Evolutionary conservation across 2,329 filamentous ascomycete species (phyloP).

Genomic region (Cyanodermella asteris): DNA sequence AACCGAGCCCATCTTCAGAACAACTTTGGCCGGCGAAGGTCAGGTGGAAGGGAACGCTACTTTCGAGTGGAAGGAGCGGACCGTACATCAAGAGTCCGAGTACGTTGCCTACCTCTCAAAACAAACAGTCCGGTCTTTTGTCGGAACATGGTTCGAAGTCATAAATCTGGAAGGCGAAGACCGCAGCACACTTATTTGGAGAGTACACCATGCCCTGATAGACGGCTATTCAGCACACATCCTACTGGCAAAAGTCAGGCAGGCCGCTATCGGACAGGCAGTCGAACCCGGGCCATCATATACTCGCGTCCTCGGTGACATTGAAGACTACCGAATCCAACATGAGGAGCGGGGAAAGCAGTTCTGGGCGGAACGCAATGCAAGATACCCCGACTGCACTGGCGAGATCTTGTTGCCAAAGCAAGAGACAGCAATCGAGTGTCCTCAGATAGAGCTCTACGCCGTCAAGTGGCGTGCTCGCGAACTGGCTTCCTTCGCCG

Average conservation of each 20-base stretch:
- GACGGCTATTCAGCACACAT: slow-evolving; percentile 13
- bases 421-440: too few relatives aligned
- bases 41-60: slow-evolving; percentile 3
- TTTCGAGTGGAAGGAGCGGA: slow-evolving; percentile 1
- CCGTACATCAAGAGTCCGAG: slow-evolving; percentile 1
- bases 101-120: slow-evolving; percentile 5
- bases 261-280: slow-evolving; percentile 5
- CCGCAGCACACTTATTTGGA: slow-evolving; percentile 11
- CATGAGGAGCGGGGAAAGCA: neutral
- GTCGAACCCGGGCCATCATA: slow-evolving; percentile 4
- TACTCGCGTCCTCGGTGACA: neutral
- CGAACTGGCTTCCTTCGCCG: too few relatives aligned
- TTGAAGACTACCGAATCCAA: neutral
- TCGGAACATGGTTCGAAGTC: slow-evolving; percentile 3
- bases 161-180: slow-evolving; percentile 2
- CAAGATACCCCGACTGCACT: neutral
- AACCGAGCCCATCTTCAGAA: slow-evolving; percentile 26
- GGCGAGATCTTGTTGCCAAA: neutral
- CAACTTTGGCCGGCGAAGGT: slow-evolving; percentile 10
- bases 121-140: slow-evolving; percentile 5
- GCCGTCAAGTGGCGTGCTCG: neutral
- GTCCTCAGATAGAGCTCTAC: neutral
- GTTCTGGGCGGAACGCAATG: neutral
- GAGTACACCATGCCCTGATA: slow-evolving; percentile 14
- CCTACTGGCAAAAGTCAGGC: slow-evolving; percentile 9